Percentiles rank a stretch among this genome's conserved stretches.
Conservation (phyloP, 1,139 yeast genomes). For the Taiozyma sp. region DNA sequence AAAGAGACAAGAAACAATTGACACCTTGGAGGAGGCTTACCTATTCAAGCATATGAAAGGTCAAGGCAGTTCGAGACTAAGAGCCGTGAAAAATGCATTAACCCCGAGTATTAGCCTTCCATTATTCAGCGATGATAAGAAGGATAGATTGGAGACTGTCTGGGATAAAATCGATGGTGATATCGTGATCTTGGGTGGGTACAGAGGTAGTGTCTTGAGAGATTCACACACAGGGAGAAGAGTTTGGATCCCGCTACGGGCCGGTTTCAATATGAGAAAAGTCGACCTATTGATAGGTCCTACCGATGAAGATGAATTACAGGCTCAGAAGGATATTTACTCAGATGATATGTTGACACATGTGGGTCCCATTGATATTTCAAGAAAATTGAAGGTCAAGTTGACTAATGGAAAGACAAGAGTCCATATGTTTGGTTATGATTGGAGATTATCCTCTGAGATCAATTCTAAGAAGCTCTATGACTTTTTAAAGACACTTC, state of each 20-base stretch:
- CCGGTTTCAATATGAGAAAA: constrained; percentile 71
- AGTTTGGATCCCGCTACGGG: constrained; percentile 85
- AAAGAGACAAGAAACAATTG: constrained; percentile 51
- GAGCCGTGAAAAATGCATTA: constrained; percentile 65
- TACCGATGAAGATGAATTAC: constrained; percentile 52
- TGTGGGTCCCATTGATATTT: constrained; percentile 84
- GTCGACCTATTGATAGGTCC: constrained; percentile 74
- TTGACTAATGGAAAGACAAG: constrained; percentile 57
- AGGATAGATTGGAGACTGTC: constrained; percentile 29
- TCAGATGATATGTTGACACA: constrained; percentile 80
- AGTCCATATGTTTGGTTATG: constrained; percentile 79
- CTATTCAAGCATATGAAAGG: constrained; percentile 52
- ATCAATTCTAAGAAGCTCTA: constrained; percentile 46
- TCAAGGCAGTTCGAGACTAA: constrained; percentile 59
- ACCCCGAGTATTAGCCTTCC: constrained; percentile 37
- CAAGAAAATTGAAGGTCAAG: constrained; percentile 54
- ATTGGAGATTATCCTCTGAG: constrained; percentile 80
- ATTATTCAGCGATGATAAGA: constrained; percentile 26
- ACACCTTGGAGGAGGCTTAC: constrained; percentile 61
- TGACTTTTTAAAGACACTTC: constrained; percentile 40
- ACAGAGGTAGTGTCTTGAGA: constrained; percentile 77
- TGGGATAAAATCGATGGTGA: constrained; percentile 65
- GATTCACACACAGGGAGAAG: constrained; percentile 61
- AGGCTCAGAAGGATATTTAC: constrained; percentile 46
- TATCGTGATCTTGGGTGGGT: constrained; percentile 79